Evolutionary conservation across 2,329 filamentous ascomycete genomes (phyloP).

Genomic region (Colletotrichum sansevieriae): DNA sequence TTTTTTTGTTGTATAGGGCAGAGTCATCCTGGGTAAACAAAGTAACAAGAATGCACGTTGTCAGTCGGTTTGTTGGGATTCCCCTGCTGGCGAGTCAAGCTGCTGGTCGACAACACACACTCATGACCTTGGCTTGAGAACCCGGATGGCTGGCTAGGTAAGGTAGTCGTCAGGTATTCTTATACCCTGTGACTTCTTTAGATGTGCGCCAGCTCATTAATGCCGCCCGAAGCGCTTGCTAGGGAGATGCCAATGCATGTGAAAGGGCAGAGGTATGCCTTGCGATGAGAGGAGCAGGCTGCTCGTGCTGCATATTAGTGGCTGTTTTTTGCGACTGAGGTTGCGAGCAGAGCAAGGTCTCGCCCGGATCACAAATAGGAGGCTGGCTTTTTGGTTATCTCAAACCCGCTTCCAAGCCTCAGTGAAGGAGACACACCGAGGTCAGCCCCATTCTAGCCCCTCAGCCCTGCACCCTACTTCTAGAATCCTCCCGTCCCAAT

Average conservation of each 20-base stretch:
- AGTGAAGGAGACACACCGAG: constrained; percentile 25
- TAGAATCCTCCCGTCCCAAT: background rate
- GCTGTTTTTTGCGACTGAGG: constrained; percentile 13
- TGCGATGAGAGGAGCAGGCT: no score
- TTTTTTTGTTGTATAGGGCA: background rate
- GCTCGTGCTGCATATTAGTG: constrained; percentile 57
- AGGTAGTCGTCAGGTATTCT: constrained; percentile 9
- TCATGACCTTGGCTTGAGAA: constrained; percentile 32
- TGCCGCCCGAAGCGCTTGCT: no score
- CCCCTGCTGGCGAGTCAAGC: constrained; percentile 29
- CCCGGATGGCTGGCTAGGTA: constrained; percentile 31
- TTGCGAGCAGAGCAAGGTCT: constrained; percentile 16
- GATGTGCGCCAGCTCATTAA: constrained; percentile 53
- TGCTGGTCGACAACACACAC: constrained; percentile 30
- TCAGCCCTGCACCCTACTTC: constrained; percentile 8
- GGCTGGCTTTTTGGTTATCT: constrained; percentile 31
- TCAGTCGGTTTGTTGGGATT: constrained; percentile 16
- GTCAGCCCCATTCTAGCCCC: constrained; percentile 7
- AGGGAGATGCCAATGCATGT: no score
- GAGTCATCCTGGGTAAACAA: constrained; percentile 13
- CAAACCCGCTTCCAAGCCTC: background rate
- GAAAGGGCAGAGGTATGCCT: no score
- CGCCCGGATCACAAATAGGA: constrained; percentile 24
- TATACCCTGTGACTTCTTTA: constrained; percentile 30
- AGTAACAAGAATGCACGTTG: background rate